Evolutionary conservation across 352 stramenopile species (phyloP).

Genomic region (Pythium periplocum): DNA sequence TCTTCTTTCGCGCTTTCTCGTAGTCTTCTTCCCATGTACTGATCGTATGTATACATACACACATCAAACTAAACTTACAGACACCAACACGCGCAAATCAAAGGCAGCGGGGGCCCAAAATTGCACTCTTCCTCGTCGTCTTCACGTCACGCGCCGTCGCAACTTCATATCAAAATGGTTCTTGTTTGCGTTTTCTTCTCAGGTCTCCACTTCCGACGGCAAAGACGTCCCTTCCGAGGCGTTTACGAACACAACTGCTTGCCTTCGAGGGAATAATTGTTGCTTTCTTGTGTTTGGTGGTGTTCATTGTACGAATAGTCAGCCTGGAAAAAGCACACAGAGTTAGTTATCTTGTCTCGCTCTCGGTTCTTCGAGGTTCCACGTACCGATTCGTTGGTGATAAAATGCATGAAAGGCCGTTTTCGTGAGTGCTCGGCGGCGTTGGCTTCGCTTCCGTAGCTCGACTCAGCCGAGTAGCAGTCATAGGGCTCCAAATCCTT

Average conservation of each 20-base stretch:
- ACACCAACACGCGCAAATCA: constrained; percentile 5
- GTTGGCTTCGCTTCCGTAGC: constrained; percentile 11
- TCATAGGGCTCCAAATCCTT: constrained; percentile 69
- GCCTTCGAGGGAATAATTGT: constrained; percentile 58
- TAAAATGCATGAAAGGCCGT: constrained; percentile 75
- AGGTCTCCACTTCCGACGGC: constrained; percentile 28
- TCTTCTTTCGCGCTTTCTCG: constrained; percentile 1
- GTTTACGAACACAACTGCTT: constrained; percentile 73
- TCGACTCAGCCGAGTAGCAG: constrained; percentile 42
- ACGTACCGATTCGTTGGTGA: constrained; percentile 51
- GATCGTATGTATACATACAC: constrained; percentile 18
- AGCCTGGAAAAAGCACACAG: constrained; percentile 7
- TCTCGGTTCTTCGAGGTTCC: too few species aligned
- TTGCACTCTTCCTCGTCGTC: too few species aligned
- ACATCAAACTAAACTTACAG: constrained; percentile 22
- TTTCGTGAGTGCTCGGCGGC: constrained; percentile 37
- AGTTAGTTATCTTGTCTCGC: neutral
- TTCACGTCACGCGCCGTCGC: too few species aligned
- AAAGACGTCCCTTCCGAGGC: constrained; percentile 12
- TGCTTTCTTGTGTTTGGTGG: constrained; percentile 5
- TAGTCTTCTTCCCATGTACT: constrained; percentile 3
- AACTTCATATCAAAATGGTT: too few species aligned
- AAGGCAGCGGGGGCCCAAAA: neutral
- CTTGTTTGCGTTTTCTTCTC: too few species aligned
- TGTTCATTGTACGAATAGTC: constrained; percentile 24